Conservation (phyloP, 805 yeast species). For the Candida easanensis region DNA sequence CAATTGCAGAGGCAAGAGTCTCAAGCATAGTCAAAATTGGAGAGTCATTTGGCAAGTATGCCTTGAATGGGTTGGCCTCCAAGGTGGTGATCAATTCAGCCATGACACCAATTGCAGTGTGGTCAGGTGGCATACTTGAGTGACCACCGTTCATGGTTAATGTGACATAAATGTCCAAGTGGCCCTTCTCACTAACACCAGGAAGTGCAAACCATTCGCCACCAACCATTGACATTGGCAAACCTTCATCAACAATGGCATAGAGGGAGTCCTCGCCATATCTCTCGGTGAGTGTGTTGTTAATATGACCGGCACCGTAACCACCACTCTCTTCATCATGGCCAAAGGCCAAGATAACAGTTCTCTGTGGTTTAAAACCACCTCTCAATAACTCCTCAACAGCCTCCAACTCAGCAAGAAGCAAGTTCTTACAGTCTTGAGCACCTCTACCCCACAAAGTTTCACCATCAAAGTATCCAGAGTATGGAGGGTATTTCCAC, state of each 20-base stretch:
- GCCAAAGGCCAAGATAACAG: constrained; percentile 63
- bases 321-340: constrained; percentile 78
- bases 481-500: constrained; percentile 68
- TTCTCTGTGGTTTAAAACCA: constrained; percentile 51
- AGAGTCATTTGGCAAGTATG: constrained; percentile 44
- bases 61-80: constrained; percentile 52
- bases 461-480: constrained; percentile 62
- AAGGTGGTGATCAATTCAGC: constrained; percentile 50
- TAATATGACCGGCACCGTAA: constrained; percentile 56
- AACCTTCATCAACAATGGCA: constrained; percentile 64
- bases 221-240: constrained; percentile 33
- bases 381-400: constrained; percentile 45
- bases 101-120: constrained; percentile 69
- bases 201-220: constrained; percentile 42
- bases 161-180: constrained; percentile 35
- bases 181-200: constrained; percentile 48
- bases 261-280: constrained; percentile 60
- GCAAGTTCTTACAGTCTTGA: constrained; percentile 65
- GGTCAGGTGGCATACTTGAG: constrained; percentile 68
- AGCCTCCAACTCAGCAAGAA: constrained; percentile 62
- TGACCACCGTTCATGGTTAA: constrained; percentile 73
- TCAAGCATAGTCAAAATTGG: constrained; percentile 55
- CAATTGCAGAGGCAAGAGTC: constrained; percentile 54
- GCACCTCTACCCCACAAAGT: constrained; percentile 73
- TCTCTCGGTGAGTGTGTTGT: constrained; percentile 41